These are phyloP conservation scores for Zymoseptoria tritici DNA, from an alignment of 2,329 filamentous ascomycete species.

Conservation along the genomic window DNA sequence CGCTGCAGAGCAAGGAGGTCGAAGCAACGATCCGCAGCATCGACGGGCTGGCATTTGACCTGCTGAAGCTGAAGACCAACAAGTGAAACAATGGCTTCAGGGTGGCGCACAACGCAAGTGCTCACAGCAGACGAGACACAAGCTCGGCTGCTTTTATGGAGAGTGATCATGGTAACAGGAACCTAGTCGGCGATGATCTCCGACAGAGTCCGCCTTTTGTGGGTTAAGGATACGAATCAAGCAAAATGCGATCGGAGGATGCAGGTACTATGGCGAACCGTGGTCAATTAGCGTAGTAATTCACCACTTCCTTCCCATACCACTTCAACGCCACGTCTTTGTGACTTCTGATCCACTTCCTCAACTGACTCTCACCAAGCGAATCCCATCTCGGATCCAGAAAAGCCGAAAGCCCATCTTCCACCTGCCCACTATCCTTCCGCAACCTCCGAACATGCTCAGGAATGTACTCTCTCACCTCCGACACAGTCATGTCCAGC, in stretches of 20 bases:
- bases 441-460: constrained; percentile 19
- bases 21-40: background rate
- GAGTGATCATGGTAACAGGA: too few relatives aligned
- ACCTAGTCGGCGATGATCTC: too few relatives aligned
- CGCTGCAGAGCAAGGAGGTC: background rate
- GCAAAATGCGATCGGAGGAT: too few relatives aligned
- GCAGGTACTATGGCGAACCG: too few relatives aligned
- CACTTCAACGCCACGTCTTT: constrained; percentile 30
- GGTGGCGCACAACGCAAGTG: too few relatives aligned
- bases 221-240: too few relatives aligned
- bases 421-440: constrained; percentile 4
- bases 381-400: constrained; percentile 29
- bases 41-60: background rate
- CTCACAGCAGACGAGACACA: too few relatives aligned
- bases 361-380: constrained; percentile 33
- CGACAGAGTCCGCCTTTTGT: too few relatives aligned
- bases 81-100: too few relatives aligned
- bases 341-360: constrained; percentile 32
- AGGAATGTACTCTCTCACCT: constrained; percentile 30
- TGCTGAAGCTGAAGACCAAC: background rate
- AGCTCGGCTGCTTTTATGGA: too few relatives aligned
- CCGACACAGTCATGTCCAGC: constrained; percentile 34
- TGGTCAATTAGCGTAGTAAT: background rate
- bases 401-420: constrained; percentile 19
- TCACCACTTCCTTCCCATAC: constrained; percentile 25